Evolutionary conservation across 2,329 filamentous ascomycete species (phyloP).

Genomic region (Tolypocladium pustulatum): DNA sequence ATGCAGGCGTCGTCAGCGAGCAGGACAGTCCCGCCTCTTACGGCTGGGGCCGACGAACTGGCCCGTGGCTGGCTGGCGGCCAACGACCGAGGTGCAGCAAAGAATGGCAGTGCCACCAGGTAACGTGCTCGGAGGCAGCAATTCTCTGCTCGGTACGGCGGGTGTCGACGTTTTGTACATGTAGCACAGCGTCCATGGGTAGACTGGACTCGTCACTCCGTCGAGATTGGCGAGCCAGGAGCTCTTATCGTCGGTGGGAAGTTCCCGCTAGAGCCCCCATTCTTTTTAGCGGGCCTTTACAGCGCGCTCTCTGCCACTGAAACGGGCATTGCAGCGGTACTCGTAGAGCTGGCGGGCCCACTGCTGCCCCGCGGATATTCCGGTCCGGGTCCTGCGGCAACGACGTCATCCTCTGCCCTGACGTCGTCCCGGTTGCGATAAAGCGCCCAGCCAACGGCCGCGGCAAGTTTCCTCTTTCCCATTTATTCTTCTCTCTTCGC

Average conservation of each 20-base stretch:
- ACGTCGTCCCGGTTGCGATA: not conserved
- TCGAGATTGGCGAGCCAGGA: too few species aligned
- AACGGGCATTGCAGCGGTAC: too few species aligned
- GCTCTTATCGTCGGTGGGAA: not conserved
- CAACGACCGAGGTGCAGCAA: too few species aligned
- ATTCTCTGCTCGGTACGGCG: not conserved
- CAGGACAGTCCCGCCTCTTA: too few species aligned
- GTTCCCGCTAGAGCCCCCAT: not conserved
- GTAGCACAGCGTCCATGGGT: too few species aligned
- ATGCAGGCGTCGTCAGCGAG: not conserved
- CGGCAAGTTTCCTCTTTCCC: not conserved
- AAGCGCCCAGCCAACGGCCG: not conserved
- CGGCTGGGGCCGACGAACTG: too few species aligned
- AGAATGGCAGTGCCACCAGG: not conserved
- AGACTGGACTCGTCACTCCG: too few species aligned
- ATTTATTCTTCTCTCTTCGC: not conserved
- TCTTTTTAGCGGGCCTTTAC: not conserved
- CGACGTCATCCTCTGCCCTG: conserved; percentile 7
- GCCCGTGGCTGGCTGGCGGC: too few species aligned
- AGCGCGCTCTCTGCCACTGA: not conserved
- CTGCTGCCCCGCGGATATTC: not conserved
- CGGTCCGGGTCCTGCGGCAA: conserved; percentile 3
- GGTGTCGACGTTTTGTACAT: not conserved
- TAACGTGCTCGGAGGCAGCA: not conserved
- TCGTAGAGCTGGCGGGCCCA: too few species aligned